Evolutionary conservation across 2,329 filamentous ascomycete species (phyloP), one percentile per base, ranked within the genome.

Genomic region (Paecilomyces fulvus): DNA sequence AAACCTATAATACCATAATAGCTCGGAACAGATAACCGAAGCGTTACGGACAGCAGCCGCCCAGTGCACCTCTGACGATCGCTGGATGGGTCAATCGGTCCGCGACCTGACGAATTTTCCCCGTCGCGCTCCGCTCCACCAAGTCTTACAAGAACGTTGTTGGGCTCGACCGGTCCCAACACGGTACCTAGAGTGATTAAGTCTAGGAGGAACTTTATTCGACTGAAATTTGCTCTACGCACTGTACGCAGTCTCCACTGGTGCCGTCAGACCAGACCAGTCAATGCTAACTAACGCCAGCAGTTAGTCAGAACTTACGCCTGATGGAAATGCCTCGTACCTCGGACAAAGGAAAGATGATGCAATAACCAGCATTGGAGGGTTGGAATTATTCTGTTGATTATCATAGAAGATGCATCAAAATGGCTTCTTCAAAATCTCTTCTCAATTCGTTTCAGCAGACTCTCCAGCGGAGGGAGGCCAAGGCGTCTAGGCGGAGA

Each of bases 401-500:
- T n/a, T 49, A 14, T 53, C 37, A 28, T 70, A 53, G 57, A 65
- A 55, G 56, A 50, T 25, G 52, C 53, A 17, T 53, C 50, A 14
- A 20, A n/a, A 30, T 30, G 12, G 43, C 50, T 1, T 52, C 55
- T 43, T 58, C 61, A 25, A 61, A 59, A 57, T 59, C 63, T 10
- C 64, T 75, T 12, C 59, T 66, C 25, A 60, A 65, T 17, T 61
- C 71, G 11, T 60, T 75, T 25, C 66, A 64, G 30, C 59, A 60
- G 9, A 62, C 70, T 4, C 64, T 78, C 21, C 62, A 72, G 55
- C 71, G 67, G 17, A 73, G 80, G 56, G 72, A 72, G 58, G 56
- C 65, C 48, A 74, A 74, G 54, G 75, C 76, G 6, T 75, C 74
- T 23, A 73, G 79, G 10, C 75, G 80, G 51, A 69, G 67, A 46